phyloP scores from a whole-genome alignment of 2,329 filamentous ascomycete genomes.

The Venturia pyrina region DNA sequence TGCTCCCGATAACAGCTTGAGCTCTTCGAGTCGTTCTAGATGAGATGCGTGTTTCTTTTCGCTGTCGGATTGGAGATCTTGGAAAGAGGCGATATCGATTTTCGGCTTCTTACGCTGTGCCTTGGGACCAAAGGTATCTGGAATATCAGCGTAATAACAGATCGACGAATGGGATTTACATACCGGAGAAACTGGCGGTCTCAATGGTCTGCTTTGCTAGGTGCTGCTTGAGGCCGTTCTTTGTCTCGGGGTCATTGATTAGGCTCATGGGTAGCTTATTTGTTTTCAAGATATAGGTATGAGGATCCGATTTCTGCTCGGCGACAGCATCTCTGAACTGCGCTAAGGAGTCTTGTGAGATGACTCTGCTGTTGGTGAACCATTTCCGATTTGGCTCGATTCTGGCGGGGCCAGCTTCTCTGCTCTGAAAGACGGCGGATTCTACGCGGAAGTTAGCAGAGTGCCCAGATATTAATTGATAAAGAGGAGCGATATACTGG shows the following conservation, averaged over 20 bases:
- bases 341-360: slow-evolving; percentile 77
- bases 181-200: slow-evolving; percentile 60
- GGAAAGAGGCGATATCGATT: slow-evolving; percentile 69
- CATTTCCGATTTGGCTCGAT: slow-evolving; percentile 90
- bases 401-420: slow-evolving; percentile 69
- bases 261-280: slow-evolving; percentile 96
- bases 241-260: slow-evolving; percentile 61
- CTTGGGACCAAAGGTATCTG: slow-evolving; percentile 84
- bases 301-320: slow-evolving; percentile 81
- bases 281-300: slow-evolving; percentile 87
- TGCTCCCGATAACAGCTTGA: slow-evolving; percentile 62
- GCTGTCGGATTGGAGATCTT: slow-evolving; percentile 71
- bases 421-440: slow-evolving; percentile 54
- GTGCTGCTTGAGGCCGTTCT: slow-evolving; percentile 84
- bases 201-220: slow-evolving; percentile 90
- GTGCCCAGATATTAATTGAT: too few relatives aligned
- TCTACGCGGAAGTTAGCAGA: background rate
- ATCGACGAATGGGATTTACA: too few relatives aligned
- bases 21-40: slow-evolving; percentile 69
- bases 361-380: slow-evolving; percentile 90
- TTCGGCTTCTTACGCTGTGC: slow-evolving; percentile 88
- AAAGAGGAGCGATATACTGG: background rate
- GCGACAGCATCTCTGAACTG: slow-evolving; percentile 88
- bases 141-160: too few relatives aligned
- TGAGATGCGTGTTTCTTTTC: slow-evolving; percentile 75